Conservation (phyloP, 306 rosid genomes). For the Cyamopsis tetragonoloba region DNA sequence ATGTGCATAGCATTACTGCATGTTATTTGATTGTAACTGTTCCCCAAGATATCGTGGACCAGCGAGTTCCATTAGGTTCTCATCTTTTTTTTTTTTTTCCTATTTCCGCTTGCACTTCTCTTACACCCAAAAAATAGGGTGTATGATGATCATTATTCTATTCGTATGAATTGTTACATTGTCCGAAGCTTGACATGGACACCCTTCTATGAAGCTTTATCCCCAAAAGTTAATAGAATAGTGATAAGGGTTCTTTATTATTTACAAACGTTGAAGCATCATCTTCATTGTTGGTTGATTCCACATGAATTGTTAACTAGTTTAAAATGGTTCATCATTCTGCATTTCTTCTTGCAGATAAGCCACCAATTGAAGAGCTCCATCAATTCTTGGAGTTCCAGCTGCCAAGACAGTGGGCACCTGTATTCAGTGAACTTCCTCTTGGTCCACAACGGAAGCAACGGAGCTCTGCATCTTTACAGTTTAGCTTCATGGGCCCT, state of each 20-base stretch:
- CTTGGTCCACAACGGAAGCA: slow-evolving; percentile 95
- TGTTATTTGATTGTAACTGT: slow-evolving; percentile 1
- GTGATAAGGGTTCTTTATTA: no score
- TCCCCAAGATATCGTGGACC: slow-evolving; percentile 1
- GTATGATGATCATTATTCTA: no score
- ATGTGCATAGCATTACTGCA: slow-evolving; percentile 14
- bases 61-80: neutral
- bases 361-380: slow-evolving; percentile 91
- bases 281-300: neutral
- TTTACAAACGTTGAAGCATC: no score
- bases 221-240: no score
- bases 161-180: neutral
- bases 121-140: no score
- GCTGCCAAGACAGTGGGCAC: slow-evolving; percentile 99
- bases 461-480: slow-evolving; percentile 66
- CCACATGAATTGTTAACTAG: neutral
- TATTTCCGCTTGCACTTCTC: no score
- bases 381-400: slow-evolving; percentile 98
- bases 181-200: no score
- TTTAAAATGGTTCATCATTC: slow-evolving; percentile 17
- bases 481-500: slow-evolving; percentile 94
- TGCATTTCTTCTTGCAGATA: slow-evolving; percentile 53
- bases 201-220: no score
- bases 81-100: no score
- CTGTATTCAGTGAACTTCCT: slow-evolving; percentile 94